Base-by-base conservation (phyloP, 148 eudicot species). In the Arbutus unedo region DNA sequence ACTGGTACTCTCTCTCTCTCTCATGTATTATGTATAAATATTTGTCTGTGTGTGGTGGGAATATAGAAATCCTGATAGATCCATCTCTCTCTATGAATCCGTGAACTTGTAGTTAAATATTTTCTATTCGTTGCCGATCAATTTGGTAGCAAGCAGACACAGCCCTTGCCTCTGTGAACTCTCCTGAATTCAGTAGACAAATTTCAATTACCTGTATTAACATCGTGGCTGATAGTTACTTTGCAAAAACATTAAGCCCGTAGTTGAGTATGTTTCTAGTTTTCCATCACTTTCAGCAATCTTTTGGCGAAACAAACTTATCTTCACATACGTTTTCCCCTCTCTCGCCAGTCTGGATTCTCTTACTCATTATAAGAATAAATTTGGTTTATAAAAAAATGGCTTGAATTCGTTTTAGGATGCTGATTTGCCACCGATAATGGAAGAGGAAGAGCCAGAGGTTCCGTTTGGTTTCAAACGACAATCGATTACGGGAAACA, bases 341-440 rank as follows among this genome's bases (percentile, higher is more conserved):
- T 59, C 71, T 66, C 1, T 23, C 71, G 6, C 71, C 13, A 23
- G 76, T 73, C 76, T 73, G 16, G 13, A 66, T 25, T 25, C 6
- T 0, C 71, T 66, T 25, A 43, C 18, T 11, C 43, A 11, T 25
- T 15, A 66, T 66, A 4, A 43, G 4, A 31, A 14, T 43, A 25
- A 31, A 8, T 31, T 66, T 31, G 23, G 9, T 10, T 25, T 9
- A 41, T 2, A 10, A 23, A 23, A 41, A n/a, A 81, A 25, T 66
- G 48, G 16, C 25, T 49, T 68, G n/a, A 70, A n/a, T 53, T 21
- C 8, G 3, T 73, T 0, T 67, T 87, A 94, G 98, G 96, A 92
- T 88, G 92, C 84, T 13, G 97, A 91, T 13, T 82, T 96, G 86
- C 87, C 95, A 0, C 93, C 95, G 6, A 90, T 96, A 67, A 85